These are phyloP conservation scores for Phytophthora meadii DNA, from an alignment of 352 stramenopile species.

Conservation along the genomic window DNA sequence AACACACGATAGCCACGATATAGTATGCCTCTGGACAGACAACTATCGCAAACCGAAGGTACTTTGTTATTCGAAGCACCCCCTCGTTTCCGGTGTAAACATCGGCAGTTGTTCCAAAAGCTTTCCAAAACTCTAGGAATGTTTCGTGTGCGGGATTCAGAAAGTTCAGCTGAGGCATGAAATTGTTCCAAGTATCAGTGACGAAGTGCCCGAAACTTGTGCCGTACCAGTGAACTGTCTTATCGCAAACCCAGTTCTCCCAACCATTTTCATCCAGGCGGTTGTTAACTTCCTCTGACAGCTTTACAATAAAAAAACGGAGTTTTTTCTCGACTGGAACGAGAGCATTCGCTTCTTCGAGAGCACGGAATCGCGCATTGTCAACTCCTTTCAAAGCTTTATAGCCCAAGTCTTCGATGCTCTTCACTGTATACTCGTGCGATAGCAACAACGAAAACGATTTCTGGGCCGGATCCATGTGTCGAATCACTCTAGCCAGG, in stretches of 20 bases:
- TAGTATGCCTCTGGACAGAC: constrained; percentile 12
- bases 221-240: background rate
- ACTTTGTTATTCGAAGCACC: constrained; percentile 4
- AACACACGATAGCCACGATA: no score
- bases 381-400: constrained; percentile 21
- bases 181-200: background rate
- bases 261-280: constrained; percentile 1
- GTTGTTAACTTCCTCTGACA: constrained; percentile 10
- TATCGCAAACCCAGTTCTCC: background rate
- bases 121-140: constrained; percentile 15
- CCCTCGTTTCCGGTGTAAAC: constrained; percentile 13
- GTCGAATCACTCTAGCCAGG: constrained; percentile 4
- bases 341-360: constrained; percentile 25
- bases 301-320: constrained; percentile 19
- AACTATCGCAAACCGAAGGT: constrained; percentile 20
- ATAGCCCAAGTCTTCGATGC: constrained; percentile 7
- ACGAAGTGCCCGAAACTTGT: background rate
- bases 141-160: constrained; percentile 18
- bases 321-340: background rate
- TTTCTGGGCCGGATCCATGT: background rate
- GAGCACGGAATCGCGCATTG: constrained; percentile 5
- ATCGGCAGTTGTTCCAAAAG: constrained; percentile 10
- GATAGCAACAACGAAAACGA: constrained; percentile 24
- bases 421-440: constrained; percentile 19
- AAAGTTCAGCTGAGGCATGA: background rate